Evolutionary conservation across 1,284 basidiomycete species (phyloP), one percentile per base, ranked within the genome.

Genomic region (Pseudozyma pruni): DNA sequence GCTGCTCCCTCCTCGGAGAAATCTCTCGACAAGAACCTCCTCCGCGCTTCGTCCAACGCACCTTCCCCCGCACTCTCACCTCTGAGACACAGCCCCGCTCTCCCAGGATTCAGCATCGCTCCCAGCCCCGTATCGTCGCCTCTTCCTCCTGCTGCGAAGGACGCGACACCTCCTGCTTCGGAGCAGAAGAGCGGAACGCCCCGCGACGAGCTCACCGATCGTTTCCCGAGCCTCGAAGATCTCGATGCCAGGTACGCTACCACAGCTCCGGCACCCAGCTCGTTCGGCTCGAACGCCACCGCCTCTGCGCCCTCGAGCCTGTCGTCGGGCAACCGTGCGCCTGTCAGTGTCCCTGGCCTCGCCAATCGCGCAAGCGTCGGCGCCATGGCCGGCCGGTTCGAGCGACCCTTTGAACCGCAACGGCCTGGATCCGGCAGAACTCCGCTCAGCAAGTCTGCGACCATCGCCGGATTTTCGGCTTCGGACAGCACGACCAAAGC

Each of bases 201-300:
- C 0, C 49, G 58, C 8, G 57, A 70, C 42, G 67, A 70, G 44
- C 61, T 64, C 13, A 39, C 64, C 20, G 62, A 67, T 16, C 66
- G 75, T 11, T 78, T 74, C 44, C 75, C 75, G 1, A 74, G 64
- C 33, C 42, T 78, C 1, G 75, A 72, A 32, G 74, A 78, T 27
- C 58, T 78, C 20, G 75, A 78, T 55, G 62, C 68, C 8, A 44
- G 49, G 20, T 76, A 71, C 25, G 62, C 55, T 0, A 20, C 38
- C 13, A 41, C 50, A 14, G 38, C 50, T 0, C 41, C 67, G 2
- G 16, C 44, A 14, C 17, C 52, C 5, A 42, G 39, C 39, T 40
- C 48, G 13, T 38, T 56, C 6, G 20, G 20, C 20, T 31, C 56
- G 19, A 38, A 34, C 22, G 39, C 48, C 7, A 14, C 58, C 6